Evolutionary conservation across 2,329 filamentous ascomycete genomes (phyloP).

Genomic region (Hyphodiscus sp.): DNA sequence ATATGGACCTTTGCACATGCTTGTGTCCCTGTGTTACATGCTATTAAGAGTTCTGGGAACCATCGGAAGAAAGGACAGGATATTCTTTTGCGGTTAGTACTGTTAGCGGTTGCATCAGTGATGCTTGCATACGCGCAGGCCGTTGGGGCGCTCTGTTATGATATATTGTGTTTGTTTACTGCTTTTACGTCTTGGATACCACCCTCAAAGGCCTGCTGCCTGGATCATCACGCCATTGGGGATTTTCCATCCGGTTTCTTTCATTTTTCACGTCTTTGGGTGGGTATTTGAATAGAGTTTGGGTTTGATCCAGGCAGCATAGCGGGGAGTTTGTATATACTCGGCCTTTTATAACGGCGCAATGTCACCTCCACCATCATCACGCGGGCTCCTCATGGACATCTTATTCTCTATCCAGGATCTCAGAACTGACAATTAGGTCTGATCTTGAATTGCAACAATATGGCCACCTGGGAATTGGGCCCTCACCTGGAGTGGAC

Average conservation of each 20-base stretch:
- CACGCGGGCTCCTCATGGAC: not conserved
- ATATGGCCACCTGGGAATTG: not conserved
- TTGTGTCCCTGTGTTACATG: slow-evolving; percentile 20
- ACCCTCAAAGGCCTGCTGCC: slow-evolving; percentile 25
- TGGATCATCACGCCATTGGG: slow-evolving; percentile 24
- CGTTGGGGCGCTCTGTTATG: slow-evolving; percentile 22
- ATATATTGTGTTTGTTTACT: slow-evolving; percentile 14
- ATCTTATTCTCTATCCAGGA: not conserved
- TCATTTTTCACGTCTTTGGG: slow-evolving; percentile 10
- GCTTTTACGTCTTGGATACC: slow-evolving; percentile 23
- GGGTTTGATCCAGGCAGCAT: slow-evolving; percentile 21
- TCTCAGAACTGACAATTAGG: not conserved
- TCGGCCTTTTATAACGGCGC: slow-evolving; percentile 12
- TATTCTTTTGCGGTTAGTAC: slow-evolving; percentile 16
- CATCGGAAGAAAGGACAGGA: slow-evolving; percentile 16
- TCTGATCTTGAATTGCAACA: not conserved
- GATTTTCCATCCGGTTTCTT: slow-evolving; percentile 12
- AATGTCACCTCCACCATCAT: slow-evolving; percentile 6
- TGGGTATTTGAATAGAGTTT: slow-evolving; percentile 18
- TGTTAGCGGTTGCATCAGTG: slow-evolving; percentile 27
- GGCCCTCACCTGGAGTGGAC: not conserved
- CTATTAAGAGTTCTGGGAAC: slow-evolving; percentile 21
- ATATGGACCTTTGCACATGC: slow-evolving; percentile 16
- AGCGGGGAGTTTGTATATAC: slow-evolving; percentile 16
- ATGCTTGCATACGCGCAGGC: slow-evolving; percentile 18